Evolutionary conservation across 1,284 basidiomycete species (phyloP).

Genomic region (Paramarasmius palmivorus): DNA sequence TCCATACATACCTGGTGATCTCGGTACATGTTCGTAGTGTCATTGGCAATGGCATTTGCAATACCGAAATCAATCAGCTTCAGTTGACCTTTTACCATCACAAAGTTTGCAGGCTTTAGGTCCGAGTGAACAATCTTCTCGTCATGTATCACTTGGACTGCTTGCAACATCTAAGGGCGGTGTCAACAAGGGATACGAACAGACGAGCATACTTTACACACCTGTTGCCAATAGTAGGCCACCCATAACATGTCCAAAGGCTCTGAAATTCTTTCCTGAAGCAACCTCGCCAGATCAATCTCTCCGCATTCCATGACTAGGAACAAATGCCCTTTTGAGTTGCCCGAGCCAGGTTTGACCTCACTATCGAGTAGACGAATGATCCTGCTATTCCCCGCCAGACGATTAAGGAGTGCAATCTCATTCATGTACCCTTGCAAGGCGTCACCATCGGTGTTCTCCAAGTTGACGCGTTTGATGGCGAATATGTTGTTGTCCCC

Average conservation of each 20-base stretch:
- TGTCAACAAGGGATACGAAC: slow-evolving; percentile 8
- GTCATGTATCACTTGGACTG: slow-evolving; percentile 93
- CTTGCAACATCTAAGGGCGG: slow-evolving; percentile 82
- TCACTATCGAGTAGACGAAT: slow-evolving; percentile 90
- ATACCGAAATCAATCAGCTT: slow-evolving; percentile 98
- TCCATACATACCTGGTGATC: slow-evolving; percentile 75
- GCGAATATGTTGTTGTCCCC: slow-evolving; percentile 79
- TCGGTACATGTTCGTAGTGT: slow-evolving; percentile 94
- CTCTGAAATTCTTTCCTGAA: slow-evolving; percentile 81
- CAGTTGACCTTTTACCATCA: slow-evolving; percentile 88
- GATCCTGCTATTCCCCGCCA: slow-evolving; percentile 87
- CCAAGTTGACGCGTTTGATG: slow-evolving; percentile 85
- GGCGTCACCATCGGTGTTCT: slow-evolving; percentile 83
- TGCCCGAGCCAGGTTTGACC: slow-evolving; percentile 61
- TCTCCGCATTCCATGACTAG: slow-evolving; percentile 96
- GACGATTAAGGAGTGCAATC: slow-evolving; percentile 82
- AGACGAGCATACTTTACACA: slow-evolving; percentile 25
- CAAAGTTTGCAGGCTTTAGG: slow-evolving; percentile 95
- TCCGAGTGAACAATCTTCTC: slow-evolving; percentile 98
- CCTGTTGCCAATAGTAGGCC: slow-evolving; percentile 95
- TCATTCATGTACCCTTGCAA: slow-evolving; percentile 94
- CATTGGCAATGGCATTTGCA: slow-evolving; percentile 95
- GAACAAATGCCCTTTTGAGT: slow-evolving; percentile 67
- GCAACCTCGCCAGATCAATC: slow-evolving; percentile 80
- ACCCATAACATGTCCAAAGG: slow-evolving; percentile 90